These are phyloP conservation scores for Crotalaria pallida DNA, from an alignment of 306 rosid species.

Conservation along the genomic window DNA sequence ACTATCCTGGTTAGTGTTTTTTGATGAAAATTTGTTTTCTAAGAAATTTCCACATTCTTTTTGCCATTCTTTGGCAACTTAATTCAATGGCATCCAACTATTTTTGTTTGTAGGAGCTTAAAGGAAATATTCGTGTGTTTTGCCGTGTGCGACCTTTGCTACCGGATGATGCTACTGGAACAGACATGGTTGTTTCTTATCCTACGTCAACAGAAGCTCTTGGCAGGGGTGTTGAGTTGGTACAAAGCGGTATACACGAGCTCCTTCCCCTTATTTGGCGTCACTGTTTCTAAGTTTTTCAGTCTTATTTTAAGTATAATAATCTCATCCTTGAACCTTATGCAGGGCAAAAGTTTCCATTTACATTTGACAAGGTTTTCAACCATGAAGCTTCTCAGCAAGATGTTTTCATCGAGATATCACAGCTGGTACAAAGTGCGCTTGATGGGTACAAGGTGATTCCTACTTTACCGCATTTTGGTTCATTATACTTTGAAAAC, in stretches of 20 bases:
- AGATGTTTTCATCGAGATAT: conserved; percentile 80
- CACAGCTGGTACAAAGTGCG: conserved; percentile 93
- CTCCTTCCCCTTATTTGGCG: not conserved
- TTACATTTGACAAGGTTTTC: conserved; percentile 94
- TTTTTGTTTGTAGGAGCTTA: conserved; percentile 55
- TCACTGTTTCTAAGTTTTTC: not conserved
- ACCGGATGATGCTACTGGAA: conserved; percentile 60
- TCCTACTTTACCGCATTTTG: not conserved
- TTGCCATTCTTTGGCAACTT: not conserved
- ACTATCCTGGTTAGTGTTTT: conserved; percentile 68
- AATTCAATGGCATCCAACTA: not conserved
- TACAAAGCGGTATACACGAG: conserved; percentile 50
- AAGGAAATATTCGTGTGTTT: conserved; percentile 94
- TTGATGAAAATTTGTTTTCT: not conserved
- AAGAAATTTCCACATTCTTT: not conserved
- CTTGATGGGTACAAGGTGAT: conserved; percentile 95
- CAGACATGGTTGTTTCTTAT: conserved; percentile 67
- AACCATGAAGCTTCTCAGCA: conserved; percentile 74
- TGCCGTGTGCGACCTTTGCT: conserved; percentile 93
- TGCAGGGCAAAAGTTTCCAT: conserved; percentile 75
- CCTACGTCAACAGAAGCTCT: conserved; percentile 73
- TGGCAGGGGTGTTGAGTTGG: conserved; percentile 77
- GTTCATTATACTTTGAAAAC: not conserved
- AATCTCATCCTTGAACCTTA: conserved; percentile 11
- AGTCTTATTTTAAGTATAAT: not conserved